Conservation (phyloP, 2,329 filamentous ascomycete genomes). For the Colletotrichum caudatum region DNA sequence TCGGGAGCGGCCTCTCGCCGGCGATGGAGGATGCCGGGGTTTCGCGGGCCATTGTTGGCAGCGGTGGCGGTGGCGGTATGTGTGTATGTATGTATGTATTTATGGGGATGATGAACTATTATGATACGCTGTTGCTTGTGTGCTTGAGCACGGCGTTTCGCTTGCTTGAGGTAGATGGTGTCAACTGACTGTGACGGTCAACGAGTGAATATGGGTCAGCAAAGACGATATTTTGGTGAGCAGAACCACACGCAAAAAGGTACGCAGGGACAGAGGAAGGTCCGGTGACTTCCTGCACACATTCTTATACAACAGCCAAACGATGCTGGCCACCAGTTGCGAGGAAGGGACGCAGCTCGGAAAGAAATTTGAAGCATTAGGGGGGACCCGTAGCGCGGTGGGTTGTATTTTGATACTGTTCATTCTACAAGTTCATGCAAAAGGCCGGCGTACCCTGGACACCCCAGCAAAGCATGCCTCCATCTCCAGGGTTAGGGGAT, state of each 20-base stretch:
- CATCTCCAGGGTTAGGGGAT: slow-evolving; percentile 6
- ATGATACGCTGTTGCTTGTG: neutral
- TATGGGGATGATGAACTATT: slow-evolving; percentile 3
- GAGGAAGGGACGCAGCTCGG: neutral
- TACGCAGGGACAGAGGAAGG: neutral
- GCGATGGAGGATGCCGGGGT: slow-evolving; percentile 30
- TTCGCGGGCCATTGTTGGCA: slow-evolving; percentile 35
- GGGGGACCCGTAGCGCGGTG: slow-evolving; percentile 16
- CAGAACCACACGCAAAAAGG: slow-evolving; percentile 25
- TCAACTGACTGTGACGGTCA: slow-evolving; percentile 12
- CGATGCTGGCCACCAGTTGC: slow-evolving; percentile 10
- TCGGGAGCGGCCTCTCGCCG: slow-evolving; percentile 45
- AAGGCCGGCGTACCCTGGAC: slow-evolving; percentile 35
- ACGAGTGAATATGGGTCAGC: slow-evolving; percentile 33
- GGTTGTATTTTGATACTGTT: slow-evolving; percentile 34
- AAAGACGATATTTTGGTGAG: slow-evolving; percentile 21
- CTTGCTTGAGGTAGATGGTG: neutral
- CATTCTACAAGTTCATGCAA: slow-evolving; percentile 45
- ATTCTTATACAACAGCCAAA: slow-evolving; percentile 30
- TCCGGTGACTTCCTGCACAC: neutral
- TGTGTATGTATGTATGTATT: neutral
- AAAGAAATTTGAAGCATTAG: slow-evolving; percentile 34
- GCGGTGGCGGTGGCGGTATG: neutral
- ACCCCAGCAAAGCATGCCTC: slow-evolving; percentile 26
- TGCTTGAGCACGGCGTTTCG: neutral